phyloP scores from a whole-genome alignment of 2,329 filamentous ascomycete genomes.

The Trichophaea hybrida region DNA sequence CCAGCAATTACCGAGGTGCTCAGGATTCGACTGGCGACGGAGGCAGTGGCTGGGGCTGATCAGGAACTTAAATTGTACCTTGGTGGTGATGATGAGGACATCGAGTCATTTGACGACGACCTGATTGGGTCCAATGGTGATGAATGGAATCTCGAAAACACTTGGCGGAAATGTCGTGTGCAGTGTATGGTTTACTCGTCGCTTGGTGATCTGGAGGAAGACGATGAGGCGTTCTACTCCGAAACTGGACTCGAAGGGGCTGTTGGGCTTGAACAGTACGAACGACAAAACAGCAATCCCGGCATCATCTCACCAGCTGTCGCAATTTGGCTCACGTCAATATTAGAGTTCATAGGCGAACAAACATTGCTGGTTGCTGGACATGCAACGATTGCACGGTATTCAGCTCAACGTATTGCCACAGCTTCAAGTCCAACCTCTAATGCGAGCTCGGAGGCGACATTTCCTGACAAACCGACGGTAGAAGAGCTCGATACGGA shows the following conservation, averaged over 20 bases:
- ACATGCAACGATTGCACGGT: slow-evolving; percentile 62
- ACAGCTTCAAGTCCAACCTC: slow-evolving; percentile 39
- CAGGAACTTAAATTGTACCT: slow-evolving; percentile 80
- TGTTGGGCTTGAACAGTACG: slow-evolving; percentile 39
- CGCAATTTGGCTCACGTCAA: slow-evolving; percentile 88
- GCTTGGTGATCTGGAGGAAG: slow-evolving; percentile 90
- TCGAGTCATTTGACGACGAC: slow-evolving; percentile 32
- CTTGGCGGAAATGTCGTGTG: slow-evolving; percentile 85
- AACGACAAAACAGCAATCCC: slow-evolving; percentile 39
- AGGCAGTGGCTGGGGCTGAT: slow-evolving; percentile 68
- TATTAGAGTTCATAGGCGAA: slow-evolving; percentile 87
- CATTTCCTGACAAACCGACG: slow-evolving; percentile 47
- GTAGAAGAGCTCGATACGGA: slow-evolving; percentile 89
- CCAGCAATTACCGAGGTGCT: slow-evolving; percentile 75
- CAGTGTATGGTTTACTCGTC: slow-evolving; percentile 98
- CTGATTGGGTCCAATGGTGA: slow-evolving; percentile 41
- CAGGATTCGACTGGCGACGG: slow-evolving; percentile 74
- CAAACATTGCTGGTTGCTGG: slow-evolving; percentile 77
- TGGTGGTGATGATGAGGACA: slow-evolving; percentile 57
- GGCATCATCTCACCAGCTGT: slow-evolving; percentile 74
- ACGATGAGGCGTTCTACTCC: slow-evolving; percentile 83
- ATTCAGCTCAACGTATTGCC: slow-evolving; percentile 39
- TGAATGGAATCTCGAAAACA: slow-evolving; percentile 78
- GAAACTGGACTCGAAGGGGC: slow-evolving; percentile 54
- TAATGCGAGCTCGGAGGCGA: slow-evolving; percentile 39